Base-by-base conservation (phyloP, 345 rosid species). In the Tarenaya hassleriana region DNA sequence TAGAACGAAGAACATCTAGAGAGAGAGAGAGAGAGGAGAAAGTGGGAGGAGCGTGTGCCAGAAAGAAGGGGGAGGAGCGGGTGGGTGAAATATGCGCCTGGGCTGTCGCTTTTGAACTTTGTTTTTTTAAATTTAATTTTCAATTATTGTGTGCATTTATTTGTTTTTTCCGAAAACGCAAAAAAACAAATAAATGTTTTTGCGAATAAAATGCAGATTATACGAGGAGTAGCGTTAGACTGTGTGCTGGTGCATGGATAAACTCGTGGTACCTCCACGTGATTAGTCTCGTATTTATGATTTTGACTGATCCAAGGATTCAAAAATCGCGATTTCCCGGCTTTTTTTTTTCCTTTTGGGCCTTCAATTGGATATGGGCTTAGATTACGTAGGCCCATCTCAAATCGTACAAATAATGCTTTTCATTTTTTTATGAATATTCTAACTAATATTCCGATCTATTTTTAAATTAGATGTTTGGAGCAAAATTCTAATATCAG, bases 41-140 rank as follows among this genome's bases (percentile, higher is more conserved):
- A 66, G 71, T 59, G 71, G 71, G 52, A 66, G 70, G 70, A 66
- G 70, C 66, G 70, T 66, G 55, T 53, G 20, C 17, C 59, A 52
- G 71, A 60, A 56, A 58, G 73, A 56, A 52, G 73, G 62, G 38
- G 37, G 53, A 47, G 73, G 55, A 61, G 58, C 58, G 43, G 52
- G 55, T 53, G 47, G 18, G 56, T 56, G 59, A 68, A 50, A 47
- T 52, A 44, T 61, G 39, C 45, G 52, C 42, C 53, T 45, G 14
- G 24, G 56, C 31, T 63, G 55, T 58, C 64, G 16, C 61, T 47
- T 66, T 68, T 58, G 52, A 69, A 57, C 66, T 66, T 66, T 66
- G 58, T 65, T 52, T 13, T 19, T 37, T 63, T 38, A 1, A 1
- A 24, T 24, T 2, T 24, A 24, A 24, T 24, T 24, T 24, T 21